Conservation (phyloP, 306 rosid genomes). For the Inga leiocalycina region DNA sequence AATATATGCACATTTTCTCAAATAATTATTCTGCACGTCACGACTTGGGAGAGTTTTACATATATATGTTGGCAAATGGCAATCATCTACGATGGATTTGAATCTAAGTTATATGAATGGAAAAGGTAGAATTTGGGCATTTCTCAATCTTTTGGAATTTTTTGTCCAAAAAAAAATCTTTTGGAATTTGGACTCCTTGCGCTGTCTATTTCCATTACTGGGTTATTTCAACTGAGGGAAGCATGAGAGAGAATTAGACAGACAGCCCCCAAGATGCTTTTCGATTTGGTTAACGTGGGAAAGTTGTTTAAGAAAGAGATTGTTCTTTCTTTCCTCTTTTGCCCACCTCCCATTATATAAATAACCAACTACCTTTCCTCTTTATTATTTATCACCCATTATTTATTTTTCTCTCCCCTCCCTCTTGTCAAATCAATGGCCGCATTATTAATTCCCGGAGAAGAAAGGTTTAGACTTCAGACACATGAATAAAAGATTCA, state of each 20-base stretch:
- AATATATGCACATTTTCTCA: too few relatives aligned
- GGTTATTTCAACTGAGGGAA: conserved; percentile 38
- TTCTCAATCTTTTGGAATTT: conserved; percentile 44
- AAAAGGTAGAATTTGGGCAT: conserved; percentile 57
- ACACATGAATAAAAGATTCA: not conserved
- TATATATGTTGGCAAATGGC: not conserved
- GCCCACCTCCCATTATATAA: conserved; percentile 14
- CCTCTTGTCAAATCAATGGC: not conserved
- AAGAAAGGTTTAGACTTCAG: not conserved
- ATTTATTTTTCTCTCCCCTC: too few relatives aligned
- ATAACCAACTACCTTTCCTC: not conserved
- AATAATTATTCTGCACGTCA: too few relatives aligned
- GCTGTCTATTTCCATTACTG: conserved; percentile 76
- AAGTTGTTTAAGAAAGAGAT: conserved; percentile 88
- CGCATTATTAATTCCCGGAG: not conserved
- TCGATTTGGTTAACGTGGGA: conserved; percentile 99
- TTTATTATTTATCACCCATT: not conserved
- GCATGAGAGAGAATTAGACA: conserved; percentile 31
- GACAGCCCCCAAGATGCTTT: conserved; percentile 51
- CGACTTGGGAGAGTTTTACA: too few relatives aligned
- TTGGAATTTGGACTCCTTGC: conserved; percentile 45
- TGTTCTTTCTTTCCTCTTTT: conserved; percentile 56
- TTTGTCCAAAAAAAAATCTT: too few relatives aligned
- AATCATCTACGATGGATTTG: conserved; percentile 43
- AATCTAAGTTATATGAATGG: conserved; percentile 35